phyloP scores from a whole-genome alignment of 2,329 filamentous ascomycete genomes.

The Botrytis fragariae region DNA sequence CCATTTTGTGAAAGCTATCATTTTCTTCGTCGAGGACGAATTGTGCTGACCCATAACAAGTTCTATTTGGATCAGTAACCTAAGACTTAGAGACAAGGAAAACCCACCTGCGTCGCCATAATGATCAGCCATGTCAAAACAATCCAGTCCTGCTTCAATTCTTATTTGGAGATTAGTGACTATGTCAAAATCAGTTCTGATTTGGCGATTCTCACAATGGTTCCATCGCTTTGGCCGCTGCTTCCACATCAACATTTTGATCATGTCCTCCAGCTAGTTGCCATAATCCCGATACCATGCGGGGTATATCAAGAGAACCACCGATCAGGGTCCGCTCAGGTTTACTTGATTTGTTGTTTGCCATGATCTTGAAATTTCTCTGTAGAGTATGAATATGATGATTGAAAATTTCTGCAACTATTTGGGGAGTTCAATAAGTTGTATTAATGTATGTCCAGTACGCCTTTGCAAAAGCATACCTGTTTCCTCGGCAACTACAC shows the following conservation, averaged over 20 bases:
- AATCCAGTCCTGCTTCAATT: conserved; percentile 20
- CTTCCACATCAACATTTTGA: conserved; percentile 22
- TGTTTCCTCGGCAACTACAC: not conserved
- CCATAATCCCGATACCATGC: conserved; percentile 25
- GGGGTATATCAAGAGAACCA: conserved; percentile 22
- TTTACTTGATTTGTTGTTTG: not conserved
- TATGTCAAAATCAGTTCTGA: not conserved
- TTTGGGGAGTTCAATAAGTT: not conserved
- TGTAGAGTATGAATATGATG: not conserved
- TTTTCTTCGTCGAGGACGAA: not conserved
- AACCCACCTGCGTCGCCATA: conserved; percentile 23
- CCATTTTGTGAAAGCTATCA: conserved; percentile 33
- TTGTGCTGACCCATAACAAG: conserved; percentile 23
- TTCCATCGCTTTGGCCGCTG: conserved; percentile 24
- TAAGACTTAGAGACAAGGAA: not conserved
- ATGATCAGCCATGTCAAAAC: conserved; percentile 28
- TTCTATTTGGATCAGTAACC: conserved; percentile 11
- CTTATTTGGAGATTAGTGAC: not conserved
- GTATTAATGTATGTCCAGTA: not conserved
- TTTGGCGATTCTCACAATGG: conserved; percentile 11
- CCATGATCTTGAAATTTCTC: not conserved
- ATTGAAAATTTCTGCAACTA: not conserved
- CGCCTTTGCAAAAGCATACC: not conserved
- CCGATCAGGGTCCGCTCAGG: conserved; percentile 3
- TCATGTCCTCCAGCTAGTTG: conserved; percentile 28